Evolutionary conservation across 2,329 filamentous ascomycete species (phyloP), one percentile per base, ranked within the genome.

Genomic region (Madurella mycetomatis): DNA sequence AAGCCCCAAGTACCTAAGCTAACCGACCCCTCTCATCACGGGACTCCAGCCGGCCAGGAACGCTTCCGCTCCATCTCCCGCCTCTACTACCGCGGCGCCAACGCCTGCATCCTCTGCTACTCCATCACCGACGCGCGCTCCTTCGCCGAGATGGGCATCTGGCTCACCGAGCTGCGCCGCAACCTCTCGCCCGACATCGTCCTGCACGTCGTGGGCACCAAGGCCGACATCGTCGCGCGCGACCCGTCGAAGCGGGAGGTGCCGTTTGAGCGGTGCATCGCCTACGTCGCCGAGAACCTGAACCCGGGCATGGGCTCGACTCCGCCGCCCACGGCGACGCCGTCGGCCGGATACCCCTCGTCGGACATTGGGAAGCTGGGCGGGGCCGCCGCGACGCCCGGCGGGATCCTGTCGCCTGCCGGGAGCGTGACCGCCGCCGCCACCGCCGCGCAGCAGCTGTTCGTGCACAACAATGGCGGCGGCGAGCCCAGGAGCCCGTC

Each of bases 41-140:
- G 25, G 25, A 25, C 3, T 7, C 25, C 68, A 77, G 84, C 92
- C 54, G 92, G 92, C 57, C 92, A 99, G 69, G 92, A 99, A 75
- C 85, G 92, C 53, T 99, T 97, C 71, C 85, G 92, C 64, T 92
- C 88, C 58, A 97, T 99, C 66, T 95, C 90, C 9, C 87, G 92
- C 53, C 83, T 99, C 51, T 97, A 97, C 77, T 99, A 99, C 74
- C 87, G 92, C 67, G 92, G 92, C 68, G 92, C 92, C 58, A 92
- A 96, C 68, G 92, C 92, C 55, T 94, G 90, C 65, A 90, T 96
- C 56, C 82, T 96, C 45, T 96, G 92, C 79, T 96, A 96, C 76
- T 89, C 89, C 75, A 95, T 96, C 69, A 95, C 91, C 57, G 87
- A 92, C 70, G 85, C 87, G 57, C 76, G 84, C 63, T 94, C 88